Base-by-base conservation (phyloP, 2,329 filamentous ascomycete genomes). In the Emmonsia crescens region DNA sequence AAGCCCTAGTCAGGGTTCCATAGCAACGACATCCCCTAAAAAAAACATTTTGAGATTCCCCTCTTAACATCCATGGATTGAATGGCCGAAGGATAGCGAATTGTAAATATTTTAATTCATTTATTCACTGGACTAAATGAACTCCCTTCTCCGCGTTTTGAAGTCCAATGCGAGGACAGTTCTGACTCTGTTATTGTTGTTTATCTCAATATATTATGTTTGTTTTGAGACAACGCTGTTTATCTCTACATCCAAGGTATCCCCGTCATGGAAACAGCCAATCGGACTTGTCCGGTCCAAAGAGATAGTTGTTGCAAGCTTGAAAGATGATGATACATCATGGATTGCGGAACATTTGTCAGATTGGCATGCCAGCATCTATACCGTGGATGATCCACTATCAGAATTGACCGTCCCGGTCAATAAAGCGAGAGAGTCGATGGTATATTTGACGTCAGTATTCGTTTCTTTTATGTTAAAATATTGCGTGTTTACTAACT, bases 341-440 rank as follows among this genome's bases (percentile, higher is more conserved):
- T 77, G 75, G 75, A 61, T 76, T 46, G 68, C 68, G 31, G 66
- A 75, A 31, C 66, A 71, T 61, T 73, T 76, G 42, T 70, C 74
- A 5, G 72, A 76, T 40, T 83, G 80, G 80, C 74, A 78, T 63
- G 78, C 79, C 68, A 81, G 76, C 63, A 75, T 83, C 62, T 84
- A 84, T 68, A 76, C 82, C 33, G 80, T 82, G 60, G 77, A 85
- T 65, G 76, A 82, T 66, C 72, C 76, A 42, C 65, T 63, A 3
- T 78, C 80, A 4, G 63, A 73, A n/a, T 71, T 82, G 64, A 82
- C 78, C 0, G 80, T 84, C 16, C 73, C 77, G 2, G 65, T 67
- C 46, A 77, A 76, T 62, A 76, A 76, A 64, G 75, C 74, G 4
- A 70, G 73, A 56, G 75, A 77, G 62, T 75, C 74, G 10, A 76